Conservation (phyloP, 805 yeast species). For the Candida tammaniensis region DNA sequence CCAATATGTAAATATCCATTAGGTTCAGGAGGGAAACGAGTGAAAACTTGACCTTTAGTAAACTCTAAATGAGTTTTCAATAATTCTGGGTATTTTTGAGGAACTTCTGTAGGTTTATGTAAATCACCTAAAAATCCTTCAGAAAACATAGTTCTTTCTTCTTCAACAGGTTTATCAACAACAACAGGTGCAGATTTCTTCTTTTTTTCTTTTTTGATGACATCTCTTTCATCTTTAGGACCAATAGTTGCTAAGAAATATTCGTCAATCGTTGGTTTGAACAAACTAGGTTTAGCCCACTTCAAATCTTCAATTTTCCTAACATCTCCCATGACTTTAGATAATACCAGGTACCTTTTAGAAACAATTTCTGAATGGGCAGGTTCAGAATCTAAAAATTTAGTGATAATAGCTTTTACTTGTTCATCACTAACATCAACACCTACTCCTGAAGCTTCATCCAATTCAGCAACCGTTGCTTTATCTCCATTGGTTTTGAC, state of each 20-base stretch:
- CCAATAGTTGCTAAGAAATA: conserved; percentile 73
- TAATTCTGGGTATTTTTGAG: conserved; percentile 83
- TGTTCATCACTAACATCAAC: conserved; percentile 64
- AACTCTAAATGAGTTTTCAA: conserved; percentile 75
- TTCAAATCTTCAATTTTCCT: conserved; percentile 72
- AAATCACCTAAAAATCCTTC: conserved; percentile 96
- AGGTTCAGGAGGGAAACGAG: conserved; percentile 99
- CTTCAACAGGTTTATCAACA: conserved; percentile 12
- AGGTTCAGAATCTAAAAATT: conserved; percentile 53
- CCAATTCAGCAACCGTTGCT: conserved; percentile 50
- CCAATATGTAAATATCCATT: conserved; percentile 97
- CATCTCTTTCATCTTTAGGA: conserved; percentile 95
- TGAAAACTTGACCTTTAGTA: conserved; percentile 80
- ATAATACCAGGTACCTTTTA: conserved; percentile 79
- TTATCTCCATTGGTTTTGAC: conserved; percentile 42
- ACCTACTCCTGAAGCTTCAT: conserved; percentile 76
- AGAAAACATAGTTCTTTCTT: conserved; percentile 73
- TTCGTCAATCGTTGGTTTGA: conserved; percentile 85
- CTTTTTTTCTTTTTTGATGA: conserved; percentile 73
- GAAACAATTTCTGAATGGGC: conserved; percentile 58
- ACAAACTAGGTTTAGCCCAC: conserved; percentile 87
- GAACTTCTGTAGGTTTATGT: conserved; percentile 94
- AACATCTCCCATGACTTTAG: conserved; percentile 72
- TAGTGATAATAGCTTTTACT: conserved; percentile 53
- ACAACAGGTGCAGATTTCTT: conserved; percentile 24